These are phyloP conservation scores for Ammopiptanthus mongolicus DNA, from an alignment of 306 rosid genomes.

Conservation along the genomic window DNA sequence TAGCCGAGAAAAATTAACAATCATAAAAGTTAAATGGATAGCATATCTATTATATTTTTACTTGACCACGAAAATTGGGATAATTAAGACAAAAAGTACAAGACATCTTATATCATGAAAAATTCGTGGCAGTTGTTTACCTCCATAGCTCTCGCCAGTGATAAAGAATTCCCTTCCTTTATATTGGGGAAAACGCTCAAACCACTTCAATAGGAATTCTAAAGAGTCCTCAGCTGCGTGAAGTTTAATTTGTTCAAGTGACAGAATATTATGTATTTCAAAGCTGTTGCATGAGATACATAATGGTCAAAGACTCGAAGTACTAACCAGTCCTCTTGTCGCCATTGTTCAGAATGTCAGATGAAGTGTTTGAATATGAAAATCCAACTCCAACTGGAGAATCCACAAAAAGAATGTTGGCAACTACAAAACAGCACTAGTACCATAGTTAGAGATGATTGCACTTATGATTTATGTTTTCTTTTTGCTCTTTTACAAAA, in stretches of 20 bases:
- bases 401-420: conserved; percentile 76
- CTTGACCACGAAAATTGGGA: background rate
- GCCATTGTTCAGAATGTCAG: conserved; percentile 62
- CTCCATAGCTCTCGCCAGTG: conserved; percentile 90
- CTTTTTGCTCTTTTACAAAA: background rate
- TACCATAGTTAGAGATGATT: background rate
- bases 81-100: background rate
- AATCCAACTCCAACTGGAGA: conserved; percentile 95
- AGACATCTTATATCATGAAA: background rate
- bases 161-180: conserved; percentile 61
- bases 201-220: conserved; percentile 66
- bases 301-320: background rate
- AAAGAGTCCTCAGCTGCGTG: conserved; percentile 67
- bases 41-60: background rate
- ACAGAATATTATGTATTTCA: background rate
- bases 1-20: background rate
- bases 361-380: conserved; percentile 77
- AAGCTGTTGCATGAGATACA: background rate
- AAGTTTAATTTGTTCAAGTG: background rate
- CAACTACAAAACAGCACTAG: conserved; percentile 50
- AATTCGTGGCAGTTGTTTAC: conserved; percentile 30
- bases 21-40: background rate
- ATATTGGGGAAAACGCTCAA: conserved; percentile 78
- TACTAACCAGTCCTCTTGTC: conserved; percentile 74
- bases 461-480: background rate